Conservation (phyloP, 192 early-diverging fungal species). For the Coemansia biformis region DNA sequence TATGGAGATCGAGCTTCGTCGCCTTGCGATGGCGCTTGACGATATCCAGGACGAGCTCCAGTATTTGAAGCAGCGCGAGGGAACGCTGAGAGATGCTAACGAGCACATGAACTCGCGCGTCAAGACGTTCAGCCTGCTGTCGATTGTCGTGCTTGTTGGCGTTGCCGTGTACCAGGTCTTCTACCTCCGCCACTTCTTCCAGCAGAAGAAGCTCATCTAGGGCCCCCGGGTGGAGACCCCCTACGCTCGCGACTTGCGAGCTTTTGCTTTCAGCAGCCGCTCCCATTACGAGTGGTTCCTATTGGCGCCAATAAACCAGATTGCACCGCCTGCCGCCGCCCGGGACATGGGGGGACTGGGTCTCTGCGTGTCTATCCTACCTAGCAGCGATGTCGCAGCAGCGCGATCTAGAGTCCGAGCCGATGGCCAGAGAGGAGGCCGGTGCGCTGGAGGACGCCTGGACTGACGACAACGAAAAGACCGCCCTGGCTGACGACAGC, state of each 20-base stretch:
- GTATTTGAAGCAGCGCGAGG: constrained; percentile 73
- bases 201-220: constrained; percentile 81
- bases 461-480: neutral
- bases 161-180: constrained; percentile 72
- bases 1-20: constrained; percentile 80
- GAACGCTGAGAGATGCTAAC: constrained; percentile 82
- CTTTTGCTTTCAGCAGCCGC: no score
- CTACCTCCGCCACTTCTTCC: constrained; percentile 83
- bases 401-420: constrained; percentile 52
- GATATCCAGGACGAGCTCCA: constrained; percentile 85
- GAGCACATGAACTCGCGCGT: constrained; percentile 90
- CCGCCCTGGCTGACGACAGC: no score
- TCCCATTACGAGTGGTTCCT: no score
- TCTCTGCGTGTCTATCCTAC: no score
- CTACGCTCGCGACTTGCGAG: no score
- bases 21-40: constrained; percentile 68
- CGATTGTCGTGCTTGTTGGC: constrained; percentile 67
- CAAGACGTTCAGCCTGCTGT: constrained; percentile 61
- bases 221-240: no score
- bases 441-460: neutral
- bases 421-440: no score
- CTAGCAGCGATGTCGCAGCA: no score
- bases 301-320: no score
- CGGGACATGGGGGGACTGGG: no score
- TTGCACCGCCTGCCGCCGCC: no score